Base-by-base conservation (phyloP, 139 green algal species). In the Astrephomene gubernaculifera region DNA sequence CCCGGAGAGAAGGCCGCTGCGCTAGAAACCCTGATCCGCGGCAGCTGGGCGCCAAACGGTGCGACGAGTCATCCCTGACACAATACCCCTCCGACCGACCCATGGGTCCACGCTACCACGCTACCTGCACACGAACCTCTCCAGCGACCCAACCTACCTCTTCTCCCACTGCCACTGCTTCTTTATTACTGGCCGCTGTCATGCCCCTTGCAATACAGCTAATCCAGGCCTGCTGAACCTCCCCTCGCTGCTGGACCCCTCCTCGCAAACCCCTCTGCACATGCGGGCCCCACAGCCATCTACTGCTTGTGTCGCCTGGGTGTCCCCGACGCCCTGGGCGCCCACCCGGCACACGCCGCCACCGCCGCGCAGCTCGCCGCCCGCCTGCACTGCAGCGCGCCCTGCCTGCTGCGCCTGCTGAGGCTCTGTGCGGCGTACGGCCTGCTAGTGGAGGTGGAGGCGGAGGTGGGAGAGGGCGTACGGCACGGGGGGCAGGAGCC, bases 11-110 rank as follows among this genome's bases (percentile, higher is more conserved):
- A 54, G 53, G 73, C 73, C 9, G 53, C 53, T 2, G 53, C 35
- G 3, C 53, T 82, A 35, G 73, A 82, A 53, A 70, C 53, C 9
- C 73, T 82, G 36, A 82, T 82, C 36, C 73, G 73, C 0, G 73
- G 73, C 73, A 82, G 73, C 53, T 82, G 73, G 73, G 53, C 73
- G 22, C 73, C 73, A 2, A 82, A 82, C 53, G 73, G 53, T 82
- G 72, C 1, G 52, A 25, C 21, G n/a, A n/a, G n/a, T n/a, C n/a
- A n/a, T n/a, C n/a, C n/a, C n/a, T n/a, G n/a, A n/a, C n/a, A n/a
- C n/a, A n/a, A n/a, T n/a, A n/a, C n/a, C n/a, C n/a, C n/a, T n/a
- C n/a, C n/a, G n/a, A n/a, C n/a, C n/a, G n/a, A n/a, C n/a, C n/a
- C n/a, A n/a, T n/a, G n/a, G n/a, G n/a, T n/a, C n/a, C n/a, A n/a